These are phyloP conservation scores for Sphagnum magellanicum DNA, from an alignment of 228 moss, liverwort and hornwort genomes.

Conservation along the genomic window DNA sequence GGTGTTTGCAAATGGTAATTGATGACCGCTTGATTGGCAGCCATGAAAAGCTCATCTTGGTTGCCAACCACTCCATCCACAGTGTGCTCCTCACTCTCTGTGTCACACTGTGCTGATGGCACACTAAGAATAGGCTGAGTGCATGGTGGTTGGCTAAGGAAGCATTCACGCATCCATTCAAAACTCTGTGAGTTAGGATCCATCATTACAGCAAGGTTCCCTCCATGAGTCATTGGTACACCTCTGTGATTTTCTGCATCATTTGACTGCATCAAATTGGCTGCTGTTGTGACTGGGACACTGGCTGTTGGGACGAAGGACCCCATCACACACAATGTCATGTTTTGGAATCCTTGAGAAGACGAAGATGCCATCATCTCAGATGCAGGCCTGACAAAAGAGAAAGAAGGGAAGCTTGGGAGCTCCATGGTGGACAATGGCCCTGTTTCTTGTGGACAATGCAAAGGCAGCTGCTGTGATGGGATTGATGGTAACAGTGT, in stretches of 20 bases:
- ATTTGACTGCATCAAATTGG: not conserved
- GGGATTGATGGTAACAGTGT: slow-evolving; percentile 4
- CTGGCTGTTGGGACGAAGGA: slow-evolving; percentile 27
- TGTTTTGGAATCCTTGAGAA: slow-evolving; percentile 30
- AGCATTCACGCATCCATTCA: too few species aligned
- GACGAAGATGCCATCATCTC: slow-evolving; percentile 5
- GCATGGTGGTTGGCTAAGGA: too few species aligned
- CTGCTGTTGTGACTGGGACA: slow-evolving; percentile 13
- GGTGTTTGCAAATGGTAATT: not conserved
- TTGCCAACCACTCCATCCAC: slow-evolving; percentile 9
- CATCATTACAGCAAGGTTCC: too few species aligned
- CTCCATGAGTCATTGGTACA: too few species aligned
- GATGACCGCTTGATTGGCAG: slow-evolving; percentile 19
- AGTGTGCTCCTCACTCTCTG: too few species aligned
- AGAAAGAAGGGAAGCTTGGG: slow-evolving; percentile 36
- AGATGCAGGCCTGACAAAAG: slow-evolving; percentile 23
- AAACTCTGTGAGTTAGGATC: too few species aligned
- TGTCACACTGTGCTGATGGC: too few species aligned
- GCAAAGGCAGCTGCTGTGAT: slow-evolving; percentile 2
- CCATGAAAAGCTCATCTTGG: slow-evolving; percentile 21
- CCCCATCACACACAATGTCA: slow-evolving; percentile 36
- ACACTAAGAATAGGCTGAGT: too few species aligned
- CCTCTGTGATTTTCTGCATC: too few species aligned
- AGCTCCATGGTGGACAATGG: slow-evolving; percentile 26
- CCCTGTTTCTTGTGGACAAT: slow-evolving; percentile 12